Evolutionary conservation across 1,139 yeast genomes (phyloP).

Genomic region (Suzukiozyma palmioleophila): DNA sequence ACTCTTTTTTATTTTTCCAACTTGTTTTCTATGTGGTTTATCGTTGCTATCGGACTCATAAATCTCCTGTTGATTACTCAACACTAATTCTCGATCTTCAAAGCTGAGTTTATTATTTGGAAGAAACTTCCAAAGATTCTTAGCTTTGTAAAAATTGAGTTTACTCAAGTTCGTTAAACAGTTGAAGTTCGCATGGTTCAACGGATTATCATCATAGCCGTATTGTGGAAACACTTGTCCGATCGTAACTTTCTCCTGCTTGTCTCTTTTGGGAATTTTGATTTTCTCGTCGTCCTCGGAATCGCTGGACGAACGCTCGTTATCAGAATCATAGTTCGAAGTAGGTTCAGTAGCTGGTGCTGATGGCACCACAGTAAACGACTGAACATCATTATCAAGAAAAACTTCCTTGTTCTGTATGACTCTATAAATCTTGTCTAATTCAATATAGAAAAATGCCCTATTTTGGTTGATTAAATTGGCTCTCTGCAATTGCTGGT

Average conservation of each 20-base stretch:
- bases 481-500: conserved; percentile 17
- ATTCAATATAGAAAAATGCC: conserved; percentile 25
- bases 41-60: conserved; percentile 16
- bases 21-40: conserved; percentile 18
- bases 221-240: conserved; percentile 42
- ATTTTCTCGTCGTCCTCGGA: conserved; percentile 6
- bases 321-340: conserved; percentile 7
- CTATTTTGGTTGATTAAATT: conserved; percentile 20
- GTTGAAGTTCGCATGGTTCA: conserved; percentile 35
- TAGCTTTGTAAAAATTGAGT: conserved; percentile 31
- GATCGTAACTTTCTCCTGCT: conserved; percentile 26
- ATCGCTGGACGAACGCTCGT: conserved; percentile 7
- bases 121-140: conserved; percentile 17
- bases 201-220: conserved; percentile 28
- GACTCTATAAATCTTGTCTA: conserved; percentile 16
- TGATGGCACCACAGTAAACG: neutral
- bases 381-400: conserved; percentile 1
- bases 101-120: conserved; percentile 27
- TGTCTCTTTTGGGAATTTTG: conserved; percentile 2
- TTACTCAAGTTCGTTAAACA: conserved; percentile 32
- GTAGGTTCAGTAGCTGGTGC: conserved; percentile 3
- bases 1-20: conserved; percentile 30
- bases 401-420: conserved; percentile 13
- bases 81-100: conserved; percentile 28
- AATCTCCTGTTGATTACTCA: conserved; percentile 22